Base-by-base conservation (phyloP, 371 early-diverging fungal genomes). In the Lichtheimia ramosa region DNA sequence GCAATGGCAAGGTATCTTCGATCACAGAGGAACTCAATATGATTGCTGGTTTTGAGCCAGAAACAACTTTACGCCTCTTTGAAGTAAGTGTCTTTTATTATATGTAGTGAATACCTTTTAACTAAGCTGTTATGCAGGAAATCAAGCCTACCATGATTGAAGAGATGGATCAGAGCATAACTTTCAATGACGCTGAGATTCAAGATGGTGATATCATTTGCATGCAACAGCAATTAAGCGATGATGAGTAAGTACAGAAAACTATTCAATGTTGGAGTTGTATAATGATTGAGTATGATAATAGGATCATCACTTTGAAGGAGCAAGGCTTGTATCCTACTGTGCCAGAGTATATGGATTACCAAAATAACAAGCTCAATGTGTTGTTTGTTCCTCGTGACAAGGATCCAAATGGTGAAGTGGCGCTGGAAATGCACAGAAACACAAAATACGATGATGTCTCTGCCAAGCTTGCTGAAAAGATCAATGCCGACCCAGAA, bases 81-180 rank as follows among this genome's bases (percentile, higher is more conserved):
- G 97, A 96, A 66, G 83, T 81, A 77, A 18, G 48, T 43, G 52
- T 55, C 15, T 46, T 46, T 46, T 46, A 8, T 1, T 28, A 10
- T 34, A 5, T 2, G 8, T 10, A 51, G 7, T 7, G 5, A 25
- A 41, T 23, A 7, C 48, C 1, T 13, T 25, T 27, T 8, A 6
- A 43, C 13, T 13, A 27, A 41, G 1, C 2, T 39, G 28, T 41
- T n/a, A 20, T 43, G 15, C 54, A 54, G 48, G 98, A 98, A 77
- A 87, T 96, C 69, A 95, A 95, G 78, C 92, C 94, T 0, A 83
- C 81, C 3, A 90, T 94, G 91, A 89, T 97, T 56, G 96, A 95
- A 46, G 64, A 63, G 7, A 77, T 93, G 73, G 86, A 89, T 66
- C 43, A 68, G 23, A 78, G 81, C 50, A 21, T 58, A 18, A 90